phyloP scores from a whole-genome alignment of 345 rosid species.

The Murraya paniculata region DNA sequence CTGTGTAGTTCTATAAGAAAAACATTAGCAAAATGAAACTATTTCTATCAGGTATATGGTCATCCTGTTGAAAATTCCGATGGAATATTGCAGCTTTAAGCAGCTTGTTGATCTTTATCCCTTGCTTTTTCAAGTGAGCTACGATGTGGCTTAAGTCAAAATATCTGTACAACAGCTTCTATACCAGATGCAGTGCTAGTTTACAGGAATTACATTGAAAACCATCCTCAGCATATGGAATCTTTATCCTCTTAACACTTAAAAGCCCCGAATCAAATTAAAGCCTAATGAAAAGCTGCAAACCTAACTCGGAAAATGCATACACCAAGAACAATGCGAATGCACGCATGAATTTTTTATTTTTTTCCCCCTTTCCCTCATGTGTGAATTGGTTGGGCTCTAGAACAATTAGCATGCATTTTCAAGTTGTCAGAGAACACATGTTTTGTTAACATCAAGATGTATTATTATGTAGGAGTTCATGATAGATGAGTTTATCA shows the following conservation, averaged over 20 bases:
- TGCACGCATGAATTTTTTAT: not conserved
- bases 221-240: not conserved
- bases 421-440: not conserved
- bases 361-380: not conserved
- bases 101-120: not conserved
- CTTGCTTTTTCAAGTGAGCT: not conserved
- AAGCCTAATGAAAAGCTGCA: not conserved
- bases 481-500: conserved; percentile 62
- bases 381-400: not conserved
- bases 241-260: not conserved
- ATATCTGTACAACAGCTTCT: not conserved
- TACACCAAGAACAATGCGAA: not conserved
- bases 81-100: not conserved
- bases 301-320: not conserved
- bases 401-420: not conserved
- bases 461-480: conserved; percentile 51
- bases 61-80: not conserved
- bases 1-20: not conserved
- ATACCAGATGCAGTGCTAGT: not conserved
- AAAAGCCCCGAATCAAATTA: not conserved
- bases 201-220: not conserved
- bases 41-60: not conserved
- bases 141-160: not conserved
- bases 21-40: not conserved
- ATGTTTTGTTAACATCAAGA: not conserved